phyloP scores from a whole-genome alignment of 192 early-diverging fungal species.

The Cladochytrium replicatum region DNA sequence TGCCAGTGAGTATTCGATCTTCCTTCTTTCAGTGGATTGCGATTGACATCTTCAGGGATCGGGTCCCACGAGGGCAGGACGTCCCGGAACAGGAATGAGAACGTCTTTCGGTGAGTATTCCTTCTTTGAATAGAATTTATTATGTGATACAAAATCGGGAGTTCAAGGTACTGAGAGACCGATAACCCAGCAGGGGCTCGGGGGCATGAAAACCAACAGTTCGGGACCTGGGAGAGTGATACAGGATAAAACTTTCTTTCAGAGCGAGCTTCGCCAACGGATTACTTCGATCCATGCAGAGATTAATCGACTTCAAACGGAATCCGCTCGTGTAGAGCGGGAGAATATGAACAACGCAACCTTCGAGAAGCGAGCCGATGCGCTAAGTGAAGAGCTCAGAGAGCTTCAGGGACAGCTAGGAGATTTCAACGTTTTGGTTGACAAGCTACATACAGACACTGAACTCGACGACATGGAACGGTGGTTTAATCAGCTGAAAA shows the following conservation, averaged over 20 bases:
- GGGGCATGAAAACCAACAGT: conserved; percentile 29
- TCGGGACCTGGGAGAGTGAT: conserved; percentile 35
- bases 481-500: conserved; percentile 31
- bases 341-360: conserved; percentile 38
- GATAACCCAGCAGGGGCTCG: conserved; percentile 51
- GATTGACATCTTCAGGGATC: conserved; percentile 3
- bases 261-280: conserved; percentile 42
- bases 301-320: conserved; percentile 32
- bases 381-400: conserved; percentile 34
- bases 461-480: conserved; percentile 49
- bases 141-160: conserved; percentile 1
- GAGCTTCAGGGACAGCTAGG: conserved; percentile 48
- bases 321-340: conserved; percentile 30
- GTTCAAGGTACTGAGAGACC: conserved; percentile 44
- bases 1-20: conserved; percentile 7
- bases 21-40: not conserved
- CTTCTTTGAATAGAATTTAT: not conserved
- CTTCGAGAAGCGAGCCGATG: conserved; percentile 47
- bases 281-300: conserved; percentile 32
- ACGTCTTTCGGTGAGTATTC: not conserved
- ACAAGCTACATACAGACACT: conserved; percentile 47
- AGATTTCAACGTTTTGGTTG: conserved; percentile 43
- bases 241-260: conserved; percentile 45
- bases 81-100: conserved; percentile 8
- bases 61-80: conserved; percentile 1